A percentile compares a stretch with the other conserved stretches of the same genome.
phyloP scores from a whole-genome alignment of 345 rosid species.

The Salix suchowensis region DNA sequence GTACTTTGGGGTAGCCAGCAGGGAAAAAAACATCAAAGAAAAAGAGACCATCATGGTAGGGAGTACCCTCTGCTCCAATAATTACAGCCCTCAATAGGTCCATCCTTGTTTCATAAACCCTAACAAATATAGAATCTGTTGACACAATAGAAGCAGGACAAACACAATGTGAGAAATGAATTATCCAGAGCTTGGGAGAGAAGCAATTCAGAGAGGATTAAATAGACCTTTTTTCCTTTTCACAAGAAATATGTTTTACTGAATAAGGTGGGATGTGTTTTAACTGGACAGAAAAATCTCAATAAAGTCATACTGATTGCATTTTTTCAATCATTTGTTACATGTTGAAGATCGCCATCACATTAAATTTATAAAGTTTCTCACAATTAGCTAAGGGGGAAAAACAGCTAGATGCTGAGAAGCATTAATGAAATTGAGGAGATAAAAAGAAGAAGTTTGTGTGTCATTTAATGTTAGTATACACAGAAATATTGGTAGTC shows the following conservation, averaged over 20 bases:
- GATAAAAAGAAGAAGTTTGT: not conserved
- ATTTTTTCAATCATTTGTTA: no score
- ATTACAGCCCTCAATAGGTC: slow-evolving; percentile 91
- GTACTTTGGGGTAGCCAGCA: slow-evolving; percentile 55
- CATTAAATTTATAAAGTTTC: not conserved
- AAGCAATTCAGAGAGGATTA: no score
- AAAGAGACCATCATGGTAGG: slow-evolving; percentile 91
- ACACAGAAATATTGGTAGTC: not conserved
- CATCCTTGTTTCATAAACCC: slow-evolving; percentile 90
- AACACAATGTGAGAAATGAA: slow-evolving; percentile 4
- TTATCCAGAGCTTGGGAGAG: not conserved
- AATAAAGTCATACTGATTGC: no score
- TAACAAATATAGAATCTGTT: slow-evolving; percentile 76
- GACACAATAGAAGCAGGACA: slow-evolving; percentile 7
- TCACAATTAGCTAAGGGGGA: not conserved
- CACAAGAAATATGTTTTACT: no score
- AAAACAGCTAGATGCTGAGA: not conserved
- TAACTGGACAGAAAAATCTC: no score
- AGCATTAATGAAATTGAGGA: not conserved
- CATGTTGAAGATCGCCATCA: no score
- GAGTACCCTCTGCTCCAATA: slow-evolving; percentile 90
- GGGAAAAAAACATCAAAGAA: slow-evolving; percentile 91
- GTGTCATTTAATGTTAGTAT: not conserved
- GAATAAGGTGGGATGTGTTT: no score
- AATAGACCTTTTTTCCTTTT: no score